Evolutionary conservation across 306 rosid genomes (phyloP), one percentile per base, ranked within the genome.

Genomic region (Vicia villosa): DNA sequence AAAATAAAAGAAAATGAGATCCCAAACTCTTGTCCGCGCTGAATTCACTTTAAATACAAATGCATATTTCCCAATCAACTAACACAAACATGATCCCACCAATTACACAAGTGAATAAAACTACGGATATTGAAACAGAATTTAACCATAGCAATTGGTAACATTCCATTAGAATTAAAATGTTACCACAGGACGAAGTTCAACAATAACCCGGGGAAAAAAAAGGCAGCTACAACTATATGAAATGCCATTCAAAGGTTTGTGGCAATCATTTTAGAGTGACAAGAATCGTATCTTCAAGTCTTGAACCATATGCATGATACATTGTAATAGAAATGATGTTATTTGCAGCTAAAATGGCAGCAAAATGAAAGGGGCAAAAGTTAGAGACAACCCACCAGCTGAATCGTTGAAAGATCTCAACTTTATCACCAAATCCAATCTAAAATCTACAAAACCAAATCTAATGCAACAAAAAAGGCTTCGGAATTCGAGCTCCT

Each of bases 391-490:
- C 55, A 38, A 65, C 72, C 70, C 83, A 71, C 66, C 80, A 24
- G 47, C 83, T 55, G 42, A 66, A 47, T 24, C 80, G 63, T 67
- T 67, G 9, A 75, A 52, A 74, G 66, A 69, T 65, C 78, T 51
- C 78, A 68, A 56, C 72, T 45, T 65, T 19, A 51, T 30, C 51
- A 7, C 57, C 34, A 82, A 84, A 83, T 77, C 77, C 36, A 62
- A 74, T 47, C 51, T 63, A 16, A 76, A 16, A 71, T 61, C 43
- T 68, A 72, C 69, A 61, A 21, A 80, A 74, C 77, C 88, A 61
- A 89, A 89, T 82, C 87, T 20, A 81, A 76, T 45, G 75, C 63
- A 11, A 56, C 30, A 66, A 56, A 55, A 74, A 52, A 9, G 70
- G 54, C 49, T 50, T 43, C 68, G 30, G 32, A 78, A 80, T 57